Percentiles rank a stretch among this genome's conserved stretches.
Evolutionary conservation across 192 early-diverging fungal genomes (phyloP).

Genomic region (Thamnidium elegans): DNA sequence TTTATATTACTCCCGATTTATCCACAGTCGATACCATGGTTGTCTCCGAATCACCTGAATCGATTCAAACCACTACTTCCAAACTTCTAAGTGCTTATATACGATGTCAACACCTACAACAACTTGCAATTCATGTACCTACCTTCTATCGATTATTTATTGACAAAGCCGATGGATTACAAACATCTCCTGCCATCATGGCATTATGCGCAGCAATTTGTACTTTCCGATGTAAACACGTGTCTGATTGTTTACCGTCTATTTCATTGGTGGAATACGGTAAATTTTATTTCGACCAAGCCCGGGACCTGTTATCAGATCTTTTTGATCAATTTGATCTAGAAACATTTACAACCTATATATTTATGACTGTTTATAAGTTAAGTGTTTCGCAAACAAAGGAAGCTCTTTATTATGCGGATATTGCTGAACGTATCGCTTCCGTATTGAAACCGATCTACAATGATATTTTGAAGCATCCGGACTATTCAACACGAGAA

Average conservation of each 20-base stretch:
- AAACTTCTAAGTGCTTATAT: conserved; percentile 5
- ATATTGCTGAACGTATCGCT: not conserved
- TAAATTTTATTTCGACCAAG: conserved; percentile 12
- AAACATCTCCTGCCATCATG: not conserved
- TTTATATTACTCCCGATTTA: not conserved
- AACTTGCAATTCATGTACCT: conserved; percentile 14
- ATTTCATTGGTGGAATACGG: conserved; percentile 6
- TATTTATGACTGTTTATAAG: conserved; percentile 1
- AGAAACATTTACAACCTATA: conserved; percentile 10
- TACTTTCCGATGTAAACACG: conserved; percentile 14
- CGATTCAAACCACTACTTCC: conserved; percentile 3
- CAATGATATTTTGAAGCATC: not conserved
- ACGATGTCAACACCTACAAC: conserved; percentile 13
- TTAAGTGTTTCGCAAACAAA: not conserved
- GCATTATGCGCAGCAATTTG: conserved; percentile 17
- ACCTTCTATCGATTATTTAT: conserved; percentile 11
- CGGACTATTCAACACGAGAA: not conserved
- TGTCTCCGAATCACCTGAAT: not conserved
- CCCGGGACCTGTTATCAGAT: conserved; percentile 11
- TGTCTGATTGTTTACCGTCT: not conserved
- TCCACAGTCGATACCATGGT: not conserved
- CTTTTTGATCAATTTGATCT: conserved; percentile 6
- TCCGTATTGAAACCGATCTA: not conserved
- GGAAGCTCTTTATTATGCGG: not conserved
- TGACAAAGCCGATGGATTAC: not conserved